Evolutionary conservation across 1,139 yeast genomes (phyloP).

Genomic region (Taiozyma onychis): DNA sequence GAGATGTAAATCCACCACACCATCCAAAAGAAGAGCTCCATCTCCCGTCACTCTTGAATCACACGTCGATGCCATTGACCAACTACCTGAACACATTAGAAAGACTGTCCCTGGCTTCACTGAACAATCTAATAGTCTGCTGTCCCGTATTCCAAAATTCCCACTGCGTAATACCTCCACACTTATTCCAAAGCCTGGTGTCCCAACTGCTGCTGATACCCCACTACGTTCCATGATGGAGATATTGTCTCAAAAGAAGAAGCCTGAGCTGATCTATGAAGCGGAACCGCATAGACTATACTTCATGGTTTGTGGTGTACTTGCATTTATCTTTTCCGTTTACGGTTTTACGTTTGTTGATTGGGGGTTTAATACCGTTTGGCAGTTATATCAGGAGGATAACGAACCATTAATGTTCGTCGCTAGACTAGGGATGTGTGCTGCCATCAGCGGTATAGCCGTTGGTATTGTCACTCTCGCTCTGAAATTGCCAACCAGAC

Average conservation of each 20-base stretch:
- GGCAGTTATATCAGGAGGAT: slow-evolving; percentile 55
- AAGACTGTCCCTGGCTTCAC: slow-evolving; percentile 56
- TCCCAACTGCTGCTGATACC: slow-evolving; percentile 64
- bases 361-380: slow-evolving; percentile 52
- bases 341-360: slow-evolving; percentile 64
- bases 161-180: slow-evolving; percentile 71
- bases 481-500: slow-evolving; percentile 55
- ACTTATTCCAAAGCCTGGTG: slow-evolving; percentile 65
- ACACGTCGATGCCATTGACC: slow-evolving; percentile 6
- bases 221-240: slow-evolving; percentile 61
- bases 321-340: slow-evolving; percentile 61
- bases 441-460: slow-evolving; percentile 35
- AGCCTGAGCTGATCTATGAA: slow-evolving; percentile 75
- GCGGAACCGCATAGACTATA: slow-evolving; percentile 79
- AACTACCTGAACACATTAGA: slow-evolving; percentile 16
- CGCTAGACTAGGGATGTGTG: slow-evolving; percentile 35
- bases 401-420: slow-evolving; percentile 33
- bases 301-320: slow-evolving; percentile 62
- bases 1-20: slow-evolving; percentile 6
- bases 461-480: slow-evolving; percentile 40
- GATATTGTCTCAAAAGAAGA: slow-evolving; percentile 47
- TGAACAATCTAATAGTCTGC: slow-evolving; percentile 40
- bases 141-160: slow-evolving; percentile 53
- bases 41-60: background rate
- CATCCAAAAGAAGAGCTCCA: slow-evolving; percentile 1